Evolutionary conservation across 1,284 basidiomycete genomes (phyloP).

Genomic region (Thecaphora frezii): DNA sequence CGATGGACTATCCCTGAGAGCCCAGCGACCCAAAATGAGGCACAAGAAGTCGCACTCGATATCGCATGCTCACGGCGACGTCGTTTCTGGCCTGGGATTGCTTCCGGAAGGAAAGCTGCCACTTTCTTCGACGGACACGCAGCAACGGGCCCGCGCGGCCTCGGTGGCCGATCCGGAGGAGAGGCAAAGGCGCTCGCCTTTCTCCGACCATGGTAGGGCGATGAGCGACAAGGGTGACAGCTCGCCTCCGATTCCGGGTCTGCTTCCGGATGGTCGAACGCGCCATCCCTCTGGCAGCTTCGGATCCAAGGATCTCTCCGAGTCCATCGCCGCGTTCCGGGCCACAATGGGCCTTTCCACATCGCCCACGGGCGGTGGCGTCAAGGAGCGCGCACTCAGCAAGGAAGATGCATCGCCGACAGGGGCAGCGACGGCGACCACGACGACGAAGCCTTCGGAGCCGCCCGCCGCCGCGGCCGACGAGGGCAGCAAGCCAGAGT

Average conservation of each 20-base stretch:
- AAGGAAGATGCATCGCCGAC: conserved; percentile 9
- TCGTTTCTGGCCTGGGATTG: neutral
- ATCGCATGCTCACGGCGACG: neutral
- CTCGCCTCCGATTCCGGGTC: conserved; percentile 21
- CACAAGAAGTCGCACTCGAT: neutral
- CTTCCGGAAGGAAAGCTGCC: neutral
- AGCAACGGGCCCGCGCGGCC: no score
- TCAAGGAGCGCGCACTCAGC: conserved; percentile 6
- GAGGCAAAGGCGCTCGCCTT: neutral
- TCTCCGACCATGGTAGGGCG: neutral
- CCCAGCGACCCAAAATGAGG: neutral
- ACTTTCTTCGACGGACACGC: neutral
- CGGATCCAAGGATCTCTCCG: conserved; percentile 24
- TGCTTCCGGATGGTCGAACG: conserved; percentile 36
- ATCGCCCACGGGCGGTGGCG: conserved; percentile 17
- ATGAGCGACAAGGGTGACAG: conserved; percentile 13
- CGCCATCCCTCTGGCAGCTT: conserved; percentile 30
- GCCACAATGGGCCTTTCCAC: conserved; percentile 28
- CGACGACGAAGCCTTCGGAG: conserved; percentile 16
- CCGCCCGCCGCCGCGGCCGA: no score
- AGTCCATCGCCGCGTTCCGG: conserved; percentile 32
- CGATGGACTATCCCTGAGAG: no score
- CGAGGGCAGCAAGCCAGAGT: no score
- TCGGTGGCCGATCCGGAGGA: neutral
- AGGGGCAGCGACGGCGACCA: conserved; percentile 8